A percentile compares a stretch with the other conserved stretches of the same genome.
Conservation (phyloP, 352 stramenopile genomes). For the Phytophthora crassamura region DNA sequence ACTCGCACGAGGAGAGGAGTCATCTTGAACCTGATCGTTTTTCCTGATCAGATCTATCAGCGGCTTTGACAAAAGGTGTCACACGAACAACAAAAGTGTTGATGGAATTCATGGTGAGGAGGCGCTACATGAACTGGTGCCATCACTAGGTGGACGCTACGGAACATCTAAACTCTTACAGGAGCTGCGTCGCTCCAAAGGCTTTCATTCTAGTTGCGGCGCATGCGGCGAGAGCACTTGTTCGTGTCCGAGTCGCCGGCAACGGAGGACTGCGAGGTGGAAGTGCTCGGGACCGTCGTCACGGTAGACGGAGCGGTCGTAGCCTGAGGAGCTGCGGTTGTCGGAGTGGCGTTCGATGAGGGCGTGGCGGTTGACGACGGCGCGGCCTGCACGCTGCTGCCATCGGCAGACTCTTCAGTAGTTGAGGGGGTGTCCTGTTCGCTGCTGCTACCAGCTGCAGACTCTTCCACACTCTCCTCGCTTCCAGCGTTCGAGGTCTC, state of each 20-base stretch:
- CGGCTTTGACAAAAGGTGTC: neutral
- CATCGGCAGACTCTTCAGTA: no score
- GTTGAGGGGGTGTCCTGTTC: neutral
- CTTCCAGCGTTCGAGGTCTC: slow-evolving; percentile 7
- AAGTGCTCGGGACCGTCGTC: slow-evolving; percentile 7
- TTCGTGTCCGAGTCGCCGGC: slow-evolving; percentile 21
- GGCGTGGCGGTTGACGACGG: slow-evolving; percentile 18
- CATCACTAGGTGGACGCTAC: slow-evolving; percentile 8
- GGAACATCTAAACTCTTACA: slow-evolving; percentile 21
- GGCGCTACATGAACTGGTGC: neutral
- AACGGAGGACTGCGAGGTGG: slow-evolving; percentile 12
- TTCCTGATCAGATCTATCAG: no score
- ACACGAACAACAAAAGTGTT: neutral
- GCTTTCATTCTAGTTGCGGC: slow-evolving; percentile 26
- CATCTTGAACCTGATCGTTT: neutral
- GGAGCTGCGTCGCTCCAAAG: neutral
- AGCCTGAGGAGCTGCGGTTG: slow-evolving; percentile 10
- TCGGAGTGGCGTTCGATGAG: slow-evolving; percentile 5
- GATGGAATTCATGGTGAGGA: neutral
- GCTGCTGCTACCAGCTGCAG: slow-evolving; percentile 17
- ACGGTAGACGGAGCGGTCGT: slow-evolving; percentile 11
- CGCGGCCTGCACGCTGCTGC: neutral
- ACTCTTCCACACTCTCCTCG: neutral
- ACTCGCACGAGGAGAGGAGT: no score
- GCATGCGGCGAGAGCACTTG: slow-evolving; percentile 32